Base-by-base conservation (phyloP, 441 rosid species). In the Aquilaria agallochum region DNA sequence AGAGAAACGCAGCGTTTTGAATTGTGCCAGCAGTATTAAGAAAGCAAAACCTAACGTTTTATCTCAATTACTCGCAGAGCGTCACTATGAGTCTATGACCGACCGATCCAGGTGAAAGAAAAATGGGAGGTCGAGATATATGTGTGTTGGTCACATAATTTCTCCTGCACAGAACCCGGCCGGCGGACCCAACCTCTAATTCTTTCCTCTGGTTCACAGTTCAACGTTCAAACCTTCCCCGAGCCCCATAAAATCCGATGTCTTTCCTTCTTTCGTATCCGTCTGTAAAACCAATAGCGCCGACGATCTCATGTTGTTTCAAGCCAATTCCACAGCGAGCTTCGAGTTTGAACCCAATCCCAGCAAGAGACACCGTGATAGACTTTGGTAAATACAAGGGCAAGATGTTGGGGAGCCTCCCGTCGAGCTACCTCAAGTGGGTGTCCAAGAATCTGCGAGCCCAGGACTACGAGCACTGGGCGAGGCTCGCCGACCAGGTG, bases 331-430 rank as follows among this genome's bases (percentile, higher is more conserved):
- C 45, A 7, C 45, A 4, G 40, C 12, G 5, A 12, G 5, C 45
- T 32, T 11, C 36, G 11, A 40, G 45, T 4, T 40, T 40, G 9
- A 62, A 64, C 33, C 32, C 68, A 11, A 15, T 48, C 56, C 63
- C 84, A 42, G 83, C 90, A 31, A 79, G 80, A 60, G 96, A 89
- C 76, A 63, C 72, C 34, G 70, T 81, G 63, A 76, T 92, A 14
- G 87, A 85, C 61, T 89, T 92, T 27, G 95, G 98, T 51, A 89
- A 76, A 54, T 67, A 89, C 85, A 89, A 79, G 36, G 96, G 96
- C 62, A 81, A 80, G 64, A 84, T 88, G 95, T 82, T 89, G 2
- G 98, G 96, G 10, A 47, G 87, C 27, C 73, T 92, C n/a, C 96
- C 98, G 6, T 83, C 93, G 3, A 66, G 64, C 40, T 87, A 89